Base-by-base conservation (phyloP, 2,329 filamentous ascomycete species). In the Intubia oerlemansii region DNA sequence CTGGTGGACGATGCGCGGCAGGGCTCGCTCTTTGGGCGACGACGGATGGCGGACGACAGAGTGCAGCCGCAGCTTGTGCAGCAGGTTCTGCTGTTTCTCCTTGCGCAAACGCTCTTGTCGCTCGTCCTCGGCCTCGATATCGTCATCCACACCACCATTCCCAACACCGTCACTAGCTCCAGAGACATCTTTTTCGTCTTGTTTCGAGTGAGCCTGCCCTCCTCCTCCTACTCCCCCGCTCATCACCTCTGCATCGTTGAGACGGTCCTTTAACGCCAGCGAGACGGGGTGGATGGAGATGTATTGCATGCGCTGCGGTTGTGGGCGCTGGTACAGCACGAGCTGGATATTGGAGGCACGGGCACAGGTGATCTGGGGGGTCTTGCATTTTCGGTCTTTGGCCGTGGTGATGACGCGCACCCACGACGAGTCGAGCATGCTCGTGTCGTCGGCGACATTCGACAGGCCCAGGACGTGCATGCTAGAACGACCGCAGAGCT, bases 251-350 rank as follows among this genome's bases (percentile, higher is more conserved):
- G n/a, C n/a, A n/a, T n/a, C 25, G 22, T 33, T 22, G 10, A 53
- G 53, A 41, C 85, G 81, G 44, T 85, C 77, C 3, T 66, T 78
- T 10, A 98, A 56, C 1, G 82, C 82, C 24, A 98, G 59, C 1
- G 82, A 74, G 29, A 98, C 95, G 0, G 88, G 85, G 17, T 70
- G 66, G 13, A 93, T 57, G 1, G 88, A 98, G 40, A 95, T 75
- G 49, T 95, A 98, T 50, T 98, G 85, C 88, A 98, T 95, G 31
- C 72, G 67, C 18, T 64, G 70, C 0, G 88, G 85, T 32, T 76
- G 66, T 1, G 88, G 88, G 26, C 84, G 64, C 41, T 92, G 72
- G 49, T 90, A 98, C 32, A 90, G 60, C 8, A 21, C 19, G 25
- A 93, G 66, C 45, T 98, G 88, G 25, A 91, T 67, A 25, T 72